A percentile compares a stretch with the other conserved stretches of the same genome.
Conservation (phyloP, 352 stramenopile species). For the Globisporangium parvum region DNA sequence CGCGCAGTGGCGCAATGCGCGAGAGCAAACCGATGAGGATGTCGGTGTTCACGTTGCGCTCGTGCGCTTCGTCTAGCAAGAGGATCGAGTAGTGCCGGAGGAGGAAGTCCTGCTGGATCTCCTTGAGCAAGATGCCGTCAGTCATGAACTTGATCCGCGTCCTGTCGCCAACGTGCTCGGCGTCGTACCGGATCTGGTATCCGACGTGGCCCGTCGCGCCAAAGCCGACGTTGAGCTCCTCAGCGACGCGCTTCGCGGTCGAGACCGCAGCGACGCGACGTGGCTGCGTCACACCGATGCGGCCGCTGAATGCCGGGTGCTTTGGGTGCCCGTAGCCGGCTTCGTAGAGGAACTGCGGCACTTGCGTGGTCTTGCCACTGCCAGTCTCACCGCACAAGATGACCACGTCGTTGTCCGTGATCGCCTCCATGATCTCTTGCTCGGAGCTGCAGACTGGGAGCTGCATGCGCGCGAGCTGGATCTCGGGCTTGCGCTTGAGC, state of each 20-base stretch:
- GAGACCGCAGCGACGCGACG: slow-evolving; percentile 97
- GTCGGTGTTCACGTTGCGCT: slow-evolving; percentile 96
- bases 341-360: slow-evolving; percentile 99
- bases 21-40: slow-evolving; percentile 96
- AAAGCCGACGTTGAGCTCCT: slow-evolving; percentile 93
- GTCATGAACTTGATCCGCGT: slow-evolving; percentile 99
- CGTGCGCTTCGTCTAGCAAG: slow-evolving; percentile 94
- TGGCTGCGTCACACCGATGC: slow-evolving; percentile 97
- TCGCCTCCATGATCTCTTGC: slow-evolving; percentile 99
- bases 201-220: slow-evolving; percentile 81
- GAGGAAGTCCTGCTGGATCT: slow-evolving; percentile 89
- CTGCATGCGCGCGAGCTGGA: slow-evolving; percentile 91
- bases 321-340: slow-evolving; percentile 78
- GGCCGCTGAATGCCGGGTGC: slow-evolving; percentile 39
- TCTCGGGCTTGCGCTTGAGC: slow-evolving; percentile 72
- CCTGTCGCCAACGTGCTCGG: slow-evolving; percentile 80
- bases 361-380: slow-evolving; percentile 97
- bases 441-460: slow-evolving; percentile 97
- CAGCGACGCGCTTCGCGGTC: slow-evolving; percentile 95
- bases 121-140: slow-evolving; percentile 98
- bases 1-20: slow-evolving; percentile 89
- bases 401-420: slow-evolving; percentile 94
- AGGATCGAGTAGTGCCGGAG: slow-evolving; percentile 76
- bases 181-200: slow-evolving; percentile 99
- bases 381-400: slow-evolving; percentile 98